Base-by-base conservation (phyloP, 78 protist species). In the Salpingoeca rosetta region DNA sequence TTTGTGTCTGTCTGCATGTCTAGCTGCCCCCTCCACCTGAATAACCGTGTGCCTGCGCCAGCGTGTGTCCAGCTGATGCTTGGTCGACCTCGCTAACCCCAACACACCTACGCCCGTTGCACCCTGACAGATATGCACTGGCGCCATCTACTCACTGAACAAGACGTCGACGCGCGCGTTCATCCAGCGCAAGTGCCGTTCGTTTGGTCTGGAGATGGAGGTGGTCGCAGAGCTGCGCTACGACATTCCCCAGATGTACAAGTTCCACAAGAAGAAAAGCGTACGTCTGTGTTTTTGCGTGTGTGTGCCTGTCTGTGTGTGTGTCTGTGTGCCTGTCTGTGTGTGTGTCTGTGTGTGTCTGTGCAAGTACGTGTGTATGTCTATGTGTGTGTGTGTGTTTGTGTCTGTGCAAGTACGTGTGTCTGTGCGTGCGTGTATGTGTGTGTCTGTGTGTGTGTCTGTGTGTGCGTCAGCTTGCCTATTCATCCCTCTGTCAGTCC, bases 221-320 rank as follows among this genome's bases (percentile, higher is more conserved):
- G 92, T 90, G 28, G 80, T 86, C 24, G 92, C 92, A 0, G 86
- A 90, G 84, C 85, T 90, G 27, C 57, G 80, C 41, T 86, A 37
- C 44, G 87, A 90, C n/a, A 28, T 90, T 27, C 92, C 89, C 1
- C 7, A 2, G 3, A 83, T 65, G 85, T 87, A 87, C 78, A 76
- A 73, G 83, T 87, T 86, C 44, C 92, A 90, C 86, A 51, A 45
- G 65, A 44, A 90, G 85, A 1, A 26, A 24, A 24, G 80, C 42
- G 24, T 3, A 24, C 24, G 37, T 76, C 7, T 42, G 12, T 17
- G 82, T 24, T 78, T 39, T 26, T 78, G 44, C 12, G n/a, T 0
- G 82, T 78, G 44, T 41, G 80, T 3, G 31, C 31, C 7, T 24
- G 11, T 73, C 38, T 27, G 11, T 31, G 11, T 73, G 3, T 11